Percentiles rank a stretch among this genome's conserved stretches.
These are phyloP conservation scores for Stephanodiscus triporus DNA, from an alignment of 108 stramenopile species.

Conservation along the genomic window DNA sequence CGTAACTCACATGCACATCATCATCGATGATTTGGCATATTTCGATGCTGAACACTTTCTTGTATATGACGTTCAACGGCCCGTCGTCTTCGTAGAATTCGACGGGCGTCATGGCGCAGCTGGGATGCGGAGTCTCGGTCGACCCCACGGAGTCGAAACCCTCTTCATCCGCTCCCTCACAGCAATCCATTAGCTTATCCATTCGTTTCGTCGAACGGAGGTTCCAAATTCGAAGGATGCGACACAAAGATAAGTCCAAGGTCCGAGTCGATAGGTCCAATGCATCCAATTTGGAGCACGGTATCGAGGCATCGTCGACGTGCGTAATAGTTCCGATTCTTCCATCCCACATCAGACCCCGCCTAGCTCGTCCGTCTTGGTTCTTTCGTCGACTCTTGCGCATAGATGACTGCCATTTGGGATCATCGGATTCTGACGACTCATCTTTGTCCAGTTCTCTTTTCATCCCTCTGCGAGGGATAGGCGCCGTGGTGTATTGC, in stretches of 20 bases:
- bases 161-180: background rate
- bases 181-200: constrained; percentile 3
- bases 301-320: constrained; percentile 23
- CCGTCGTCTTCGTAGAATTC: constrained; percentile 60
- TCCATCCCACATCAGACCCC: constrained; percentile 37
- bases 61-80: constrained; percentile 54
- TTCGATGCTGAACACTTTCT: constrained; percentile 61
- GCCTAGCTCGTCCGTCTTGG: constrained; percentile 2
- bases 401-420: constrained; percentile 1
- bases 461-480: constrained; percentile 20
- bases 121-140: constrained; percentile 12
- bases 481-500: background rate
- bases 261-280: constrained; percentile 51
- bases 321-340: constrained; percentile 32
- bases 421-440: too few relatives aligned
- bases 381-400: background rate
- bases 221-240: constrained; percentile 50
- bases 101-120: constrained; percentile 15
- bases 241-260: constrained; percentile 44
- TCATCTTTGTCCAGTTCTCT: constrained; percentile 36
- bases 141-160: background rate
- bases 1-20: constrained; percentile 5
- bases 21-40: constrained; percentile 43
- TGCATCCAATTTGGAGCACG: constrained; percentile 43
- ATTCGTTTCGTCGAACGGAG: constrained; percentile 55